Evolutionary conservation across 306 rosid species (phyloP).

Genomic region (Lathyrus tuberosus): DNA sequence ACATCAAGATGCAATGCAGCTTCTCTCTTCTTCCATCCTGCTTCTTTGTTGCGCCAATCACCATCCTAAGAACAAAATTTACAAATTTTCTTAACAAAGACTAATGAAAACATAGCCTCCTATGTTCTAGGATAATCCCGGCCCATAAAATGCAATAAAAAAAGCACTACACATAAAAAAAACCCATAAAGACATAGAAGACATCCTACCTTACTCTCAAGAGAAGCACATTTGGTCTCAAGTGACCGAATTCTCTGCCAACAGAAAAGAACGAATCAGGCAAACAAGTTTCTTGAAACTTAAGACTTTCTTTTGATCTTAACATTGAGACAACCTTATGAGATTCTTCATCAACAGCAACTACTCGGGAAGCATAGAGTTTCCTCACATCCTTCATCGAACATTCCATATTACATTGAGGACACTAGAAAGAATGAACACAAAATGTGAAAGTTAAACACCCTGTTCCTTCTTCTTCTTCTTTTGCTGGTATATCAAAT

Average conservation of each 20-base stretch:
- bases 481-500: not conserved
- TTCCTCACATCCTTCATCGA: slow-evolving; percentile 72
- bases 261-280: slow-evolving; percentile 28
- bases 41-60: slow-evolving; percentile 67
- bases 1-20: slow-evolving; percentile 47
- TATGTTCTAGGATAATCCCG: slow-evolving; percentile 13
- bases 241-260: slow-evolving; percentile 70
- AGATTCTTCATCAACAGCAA: slow-evolving; percentile 67
- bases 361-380: slow-evolving; percentile 66
- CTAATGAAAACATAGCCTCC: slow-evolving; percentile 25
- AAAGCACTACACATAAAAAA: not conserved
- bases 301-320: not conserved
- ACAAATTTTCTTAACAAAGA: slow-evolving; percentile 32
- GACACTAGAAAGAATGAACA: slow-evolving; percentile 58
- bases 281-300: slow-evolving; percentile 15
- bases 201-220: slow-evolving; percentile 65
- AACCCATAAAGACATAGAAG: not conserved
- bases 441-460: slow-evolving; percentile 2
- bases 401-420: slow-evolving; percentile 81
- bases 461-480: not conserved
- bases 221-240: slow-evolving; percentile 69
- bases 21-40: slow-evolving; percentile 56
- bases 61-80: slow-evolving; percentile 49
- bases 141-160: not conserved
- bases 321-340: slow-evolving; percentile 62